Percentiles rank a stretch among this genome's conserved stretches.
Evolutionary conservation across 202 grass and related monocot species (phyloP).

Genomic region (Cymbopogon flexuosus): DNA sequence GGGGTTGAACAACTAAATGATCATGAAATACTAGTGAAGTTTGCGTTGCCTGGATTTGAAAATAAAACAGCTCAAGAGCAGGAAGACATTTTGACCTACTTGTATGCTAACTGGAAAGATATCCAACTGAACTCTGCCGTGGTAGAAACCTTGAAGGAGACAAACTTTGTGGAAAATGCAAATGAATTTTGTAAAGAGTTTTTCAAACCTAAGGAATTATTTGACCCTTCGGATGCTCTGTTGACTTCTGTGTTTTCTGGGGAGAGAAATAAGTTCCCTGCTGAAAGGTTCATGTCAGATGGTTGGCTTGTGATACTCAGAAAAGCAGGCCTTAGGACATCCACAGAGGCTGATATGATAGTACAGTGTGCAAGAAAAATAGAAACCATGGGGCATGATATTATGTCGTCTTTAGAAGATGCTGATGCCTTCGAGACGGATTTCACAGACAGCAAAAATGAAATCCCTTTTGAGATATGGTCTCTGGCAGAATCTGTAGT

Average conservation of each 20-base stretch:
- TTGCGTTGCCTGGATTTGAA: conserved; percentile 85
- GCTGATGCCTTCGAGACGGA: conserved; percentile 72
- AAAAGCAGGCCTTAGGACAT: conserved; percentile 76
- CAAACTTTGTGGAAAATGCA: conserved; percentile 79
- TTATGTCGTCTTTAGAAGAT: conserved; percentile 41
- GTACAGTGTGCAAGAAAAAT: conserved; percentile 79
- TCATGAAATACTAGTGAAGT: conserved; percentile 82
- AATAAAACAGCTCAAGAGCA: conserved; percentile 74
- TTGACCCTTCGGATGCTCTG: conserved; percentile 81
- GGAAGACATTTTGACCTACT: conserved; percentile 78
- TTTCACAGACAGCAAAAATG: conserved; percentile 57
- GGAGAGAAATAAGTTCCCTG: conserved; percentile 74
- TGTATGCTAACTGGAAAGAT: conserved; percentile 85
- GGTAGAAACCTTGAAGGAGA: conserved; percentile 60
- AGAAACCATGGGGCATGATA: conserved; percentile 67
- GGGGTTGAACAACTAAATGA: conserved; percentile 77
- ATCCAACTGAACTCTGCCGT: conserved; percentile 63
- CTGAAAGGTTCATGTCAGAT: conserved; percentile 70
- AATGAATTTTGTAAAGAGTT: conserved; percentile 60
- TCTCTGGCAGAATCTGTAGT: conserved; percentile 76
- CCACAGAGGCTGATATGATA: conserved; percentile 73
- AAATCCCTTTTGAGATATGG: conserved; percentile 79
- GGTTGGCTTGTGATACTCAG: conserved; percentile 86
- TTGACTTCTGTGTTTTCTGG: conserved; percentile 79
- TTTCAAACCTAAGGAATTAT: conserved; percentile 77